These are phyloP conservation scores for Pisolithus tinctorius DNA, from an alignment of 768 basidiomycete genomes.

Conservation along the genomic window DNA sequence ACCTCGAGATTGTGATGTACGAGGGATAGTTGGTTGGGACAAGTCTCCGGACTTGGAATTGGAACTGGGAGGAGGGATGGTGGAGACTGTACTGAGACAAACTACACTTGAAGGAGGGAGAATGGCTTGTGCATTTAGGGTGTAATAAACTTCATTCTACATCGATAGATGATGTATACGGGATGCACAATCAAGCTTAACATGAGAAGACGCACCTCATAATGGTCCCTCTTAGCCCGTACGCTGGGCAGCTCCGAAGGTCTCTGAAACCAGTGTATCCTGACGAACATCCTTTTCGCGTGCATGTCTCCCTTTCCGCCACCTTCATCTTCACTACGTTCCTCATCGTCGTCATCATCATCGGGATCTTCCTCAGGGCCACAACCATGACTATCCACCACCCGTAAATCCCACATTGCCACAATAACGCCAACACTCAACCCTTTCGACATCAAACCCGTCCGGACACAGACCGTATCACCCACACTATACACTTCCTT, in stretches of 20 bases:
- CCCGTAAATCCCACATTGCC: slow-evolving; percentile 55
- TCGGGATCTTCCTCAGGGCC: no score
- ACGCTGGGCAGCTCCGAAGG: slow-evolving; percentile 56
- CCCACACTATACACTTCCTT: slow-evolving; percentile 45
- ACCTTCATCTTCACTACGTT: no score
- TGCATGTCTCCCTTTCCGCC: slow-evolving; percentile 23
- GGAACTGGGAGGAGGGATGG: slow-evolving; percentile 6
- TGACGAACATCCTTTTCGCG: slow-evolving; percentile 42
- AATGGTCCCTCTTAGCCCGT: slow-evolving; percentile 53
- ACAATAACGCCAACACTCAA: slow-evolving; percentile 67
- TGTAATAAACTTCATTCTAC: slow-evolving; percentile 76
- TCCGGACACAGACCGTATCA: slow-evolving; percentile 59
- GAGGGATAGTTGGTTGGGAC: slow-evolving; percentile 1
- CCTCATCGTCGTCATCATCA: no score
- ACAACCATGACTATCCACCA: slow-evolving; percentile 4
- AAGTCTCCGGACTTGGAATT: slow-evolving; percentile 5
- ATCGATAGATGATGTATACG: background rate
- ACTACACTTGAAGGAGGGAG: slow-evolving; percentile 47
- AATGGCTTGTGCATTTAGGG: slow-evolving; percentile 41
- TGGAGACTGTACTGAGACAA: slow-evolving; percentile 43
- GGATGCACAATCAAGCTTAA: background rate
- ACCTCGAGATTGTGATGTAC: slow-evolving; percentile 11
- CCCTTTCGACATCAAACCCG: slow-evolving; percentile 29
- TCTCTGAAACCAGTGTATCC: slow-evolving; percentile 72
- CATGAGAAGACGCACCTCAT: slow-evolving; percentile 38